A percentile compares a stretch with the other conserved stretches of the same genome.
Evolutionary conservation across 768 basidiomycete species (phyloP).

Genomic region (Sporobolomyces phaffii): DNA sequence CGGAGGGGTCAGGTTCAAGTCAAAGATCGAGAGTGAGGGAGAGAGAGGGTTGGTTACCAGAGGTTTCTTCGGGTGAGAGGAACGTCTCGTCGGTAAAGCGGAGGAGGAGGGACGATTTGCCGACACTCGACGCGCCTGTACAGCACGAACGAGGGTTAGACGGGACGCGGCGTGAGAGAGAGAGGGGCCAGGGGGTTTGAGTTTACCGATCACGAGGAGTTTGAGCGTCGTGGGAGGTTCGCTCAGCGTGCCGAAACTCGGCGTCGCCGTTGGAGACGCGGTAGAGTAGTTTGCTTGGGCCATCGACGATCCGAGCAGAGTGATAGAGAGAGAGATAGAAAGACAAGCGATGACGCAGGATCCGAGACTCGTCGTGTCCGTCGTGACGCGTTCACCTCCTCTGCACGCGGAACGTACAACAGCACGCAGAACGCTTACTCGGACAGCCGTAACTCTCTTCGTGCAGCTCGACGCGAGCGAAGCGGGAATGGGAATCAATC

Average conservation of each 20-base stretch:
- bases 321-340: not conserved
- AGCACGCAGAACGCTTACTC: no score
- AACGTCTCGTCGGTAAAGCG: slow-evolving; percentile 97
- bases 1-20: slow-evolving; percentile 49
- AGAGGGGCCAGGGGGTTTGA: not conserved
- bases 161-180: not conserved
- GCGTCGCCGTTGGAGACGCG: slow-evolving; percentile 6
- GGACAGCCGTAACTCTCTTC: no score
- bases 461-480: no score
- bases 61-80: slow-evolving; percentile 82
- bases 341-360: not conserved
- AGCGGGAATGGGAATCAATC: no score
- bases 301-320: not conserved
- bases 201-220: slow-evolving; percentile 60
- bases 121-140: slow-evolving; percentile 55
- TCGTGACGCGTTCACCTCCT: no score
- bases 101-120: slow-evolving; percentile 81
- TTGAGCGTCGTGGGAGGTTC: slow-evolving; percentile 57
- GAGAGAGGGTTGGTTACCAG: slow-evolving; percentile 60
- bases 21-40: slow-evolving; percentile 55
- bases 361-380: not conserved
- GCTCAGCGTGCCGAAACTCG: slow-evolving; percentile 8
- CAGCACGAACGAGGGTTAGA: not conserved
- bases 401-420: no score
- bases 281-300: slow-evolving; percentile 1